Conservation (phyloP, 2,329 filamentous ascomycete genomes). For the Ilyonectria robusta region DNA sequence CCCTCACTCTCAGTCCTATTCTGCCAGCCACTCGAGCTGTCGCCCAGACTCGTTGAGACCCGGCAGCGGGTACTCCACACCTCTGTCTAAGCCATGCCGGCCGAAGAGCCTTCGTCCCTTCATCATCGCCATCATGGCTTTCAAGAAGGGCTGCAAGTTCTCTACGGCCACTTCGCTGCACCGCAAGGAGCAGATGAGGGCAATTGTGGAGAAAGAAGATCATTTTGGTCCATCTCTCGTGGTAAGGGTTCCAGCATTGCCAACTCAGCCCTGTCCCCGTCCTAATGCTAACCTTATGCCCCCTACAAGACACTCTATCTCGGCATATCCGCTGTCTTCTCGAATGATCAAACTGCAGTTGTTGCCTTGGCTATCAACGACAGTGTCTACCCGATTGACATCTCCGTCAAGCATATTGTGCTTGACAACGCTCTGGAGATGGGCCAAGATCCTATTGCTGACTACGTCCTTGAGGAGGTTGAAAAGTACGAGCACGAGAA, state of each 20-base stretch:
- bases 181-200: conserved; percentile 63
- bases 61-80: too few species aligned
- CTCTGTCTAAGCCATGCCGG: too few species aligned
- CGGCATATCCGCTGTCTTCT: conserved; percentile 71
- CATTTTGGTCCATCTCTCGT: conserved; percentile 62
- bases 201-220: conserved; percentile 58
- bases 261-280: too few species aligned
- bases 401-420: conserved; percentile 71
- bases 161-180: conserved; percentile 61
- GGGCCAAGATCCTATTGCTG: conserved; percentile 66
- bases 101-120: too few species aligned
- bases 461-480: conserved; percentile 72
- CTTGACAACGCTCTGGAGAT: conserved; percentile 57
- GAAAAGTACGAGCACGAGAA: conserved; percentile 74
- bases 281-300: background rate
- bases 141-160: conserved; percentile 55
- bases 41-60: too few species aligned
- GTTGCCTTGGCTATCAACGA: conserved; percentile 81
- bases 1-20: too few species aligned
- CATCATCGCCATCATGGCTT: conserved; percentile 42
- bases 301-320: conserved; percentile 68
- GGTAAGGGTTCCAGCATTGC: conserved; percentile 50
- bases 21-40: too few species aligned
- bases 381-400: conserved; percentile 81
- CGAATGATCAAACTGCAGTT: conserved; percentile 66